Base-by-base conservation (phyloP, 192 early-diverging fungal species). In the Backusella luteola region DNA sequence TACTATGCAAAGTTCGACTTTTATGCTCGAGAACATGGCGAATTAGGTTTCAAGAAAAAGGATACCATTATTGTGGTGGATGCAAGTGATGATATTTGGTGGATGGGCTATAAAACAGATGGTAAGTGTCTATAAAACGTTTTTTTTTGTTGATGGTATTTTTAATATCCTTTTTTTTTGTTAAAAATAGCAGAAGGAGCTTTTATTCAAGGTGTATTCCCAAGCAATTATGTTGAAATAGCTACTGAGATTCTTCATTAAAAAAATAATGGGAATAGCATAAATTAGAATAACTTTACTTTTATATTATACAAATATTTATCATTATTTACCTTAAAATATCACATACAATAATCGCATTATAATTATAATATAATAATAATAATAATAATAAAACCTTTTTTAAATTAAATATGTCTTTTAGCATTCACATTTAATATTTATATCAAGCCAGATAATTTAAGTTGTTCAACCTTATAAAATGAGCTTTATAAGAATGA, bases 21-120 rank as follows among this genome's bases (percentile, higher is more conserved):
- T 69, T 84, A 85, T 52, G 89, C 93, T 63, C 86, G 91, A 32
- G 92, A 94, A 73, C 88, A 87, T 5, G 92, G 92, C 14, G 93
- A 94, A 78, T 85, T 94, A 26, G 85, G 85, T 9, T 93, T 94
- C 80, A 80, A 86, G 15, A 86, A 89, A 4, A 91, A 91, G 34
- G 91, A 93, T 72, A 84, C 86, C 0, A 90, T 94, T 67, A 85
- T 93, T 85, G 93, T 94, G 7, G 88, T 91, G 19, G 93, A 94
- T 77, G 85, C 88, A 68, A 91, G 87, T 73, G 91, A 94, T 77
- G 91, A 91, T 80, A 89, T 93, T 36, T 94, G 93, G 93, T 94
- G 93, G 93, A 89, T 93, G 87, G 93, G 93, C 15, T 88, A 90
- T 23, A 87, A 89, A 73, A 86, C 90, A n/a, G 75, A 85, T 29